Base-by-base conservation (phyloP, 139 green algal species). In the Haematococcus sp. region DNA sequence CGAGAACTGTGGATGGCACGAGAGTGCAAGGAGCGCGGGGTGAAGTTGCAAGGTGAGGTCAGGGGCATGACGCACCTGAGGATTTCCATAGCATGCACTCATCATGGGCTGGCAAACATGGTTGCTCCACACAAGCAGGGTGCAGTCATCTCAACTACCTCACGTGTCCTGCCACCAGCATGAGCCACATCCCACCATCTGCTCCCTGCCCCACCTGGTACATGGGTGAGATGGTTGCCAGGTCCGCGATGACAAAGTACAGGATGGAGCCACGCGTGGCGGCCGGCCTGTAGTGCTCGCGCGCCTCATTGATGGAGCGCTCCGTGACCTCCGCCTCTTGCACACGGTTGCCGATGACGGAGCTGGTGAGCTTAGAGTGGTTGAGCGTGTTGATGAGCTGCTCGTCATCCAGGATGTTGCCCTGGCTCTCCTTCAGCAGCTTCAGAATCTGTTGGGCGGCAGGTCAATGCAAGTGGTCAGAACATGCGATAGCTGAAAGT, bases 321-420 rank as follows among this genome's bases (percentile, higher is more conserved):
- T 96, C 89, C 0, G 89, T 93, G 49, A 85, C 84, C 76, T 97
- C 91, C 0, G 92, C 92, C 77, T 97, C 90, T 59, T 88, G 78
- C 40, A 97, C 90, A 13, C 91, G 85, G 27, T 83, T 84, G 76
- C 81, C 72, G 75, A 97, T 95, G 60, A 92, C 88, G 25, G 72
- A 81, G 15, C 77, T 88, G 3, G 91, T 97, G 20, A 89, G 77
- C 76, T 96, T 96, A 32, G 85, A 91, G 76, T 93, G 92, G 79
- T 94, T 93, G 43, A 97, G 90, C 49, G 89, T 95, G 67, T 93
- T 91, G 73, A 97, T 95, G 40, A 96, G 87, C 74, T 91, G 76
- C 78, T 94, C 90, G 69, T 97, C 91, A 67, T 97, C 92, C 70
- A 97, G 84, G 66, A 97, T 96, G 79, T 94, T 96, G 64, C 91